Evolutionary conservation across 2,329 filamentous ascomycete species (phyloP).

Genomic region (Colletotrichum eremochloae): DNA sequence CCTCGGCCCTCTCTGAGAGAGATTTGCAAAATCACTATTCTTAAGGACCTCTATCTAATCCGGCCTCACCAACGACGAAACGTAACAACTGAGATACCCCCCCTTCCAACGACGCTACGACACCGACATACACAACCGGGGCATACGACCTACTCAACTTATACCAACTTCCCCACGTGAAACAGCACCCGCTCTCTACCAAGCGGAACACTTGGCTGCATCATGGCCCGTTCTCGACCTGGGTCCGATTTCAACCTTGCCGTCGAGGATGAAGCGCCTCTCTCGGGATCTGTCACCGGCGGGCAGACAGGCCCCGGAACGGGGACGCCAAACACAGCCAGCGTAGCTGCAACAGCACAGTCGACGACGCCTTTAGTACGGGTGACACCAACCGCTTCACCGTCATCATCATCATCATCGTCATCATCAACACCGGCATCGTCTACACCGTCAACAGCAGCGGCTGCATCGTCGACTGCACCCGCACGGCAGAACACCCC

Average conservation of each 20-base stretch:
- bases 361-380: not conserved
- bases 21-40: not conserved
- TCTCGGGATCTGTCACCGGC: conserved; percentile 21
- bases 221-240: conserved; percentile 35
- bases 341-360: conserved; percentile 14
- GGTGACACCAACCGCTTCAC: conserved; percentile 10
- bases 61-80: conserved; percentile 5
- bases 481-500: conserved; percentile 12
- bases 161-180: not conserved
- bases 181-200: not conserved
- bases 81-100: conserved; percentile 22
- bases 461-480: not conserved
- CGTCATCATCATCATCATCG: not conserved
- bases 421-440: conserved; percentile 15
- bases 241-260: conserved; percentile 7
- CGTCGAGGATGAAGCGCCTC: conserved; percentile 4
- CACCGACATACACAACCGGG: not conserved
- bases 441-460: not conserved
- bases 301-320: conserved; percentile 11
- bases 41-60: not conserved
- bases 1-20: not conserved
- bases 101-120: not conserved
- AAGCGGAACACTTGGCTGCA: not conserved
- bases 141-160: not conserved
- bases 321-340: conserved; percentile 22